Percentiles rank a stretch among this genome's conserved stretches.
phyloP scores from a whole-genome alignment of 352 stramenopile genomes.

The Phytophthora syringae region DNA sequence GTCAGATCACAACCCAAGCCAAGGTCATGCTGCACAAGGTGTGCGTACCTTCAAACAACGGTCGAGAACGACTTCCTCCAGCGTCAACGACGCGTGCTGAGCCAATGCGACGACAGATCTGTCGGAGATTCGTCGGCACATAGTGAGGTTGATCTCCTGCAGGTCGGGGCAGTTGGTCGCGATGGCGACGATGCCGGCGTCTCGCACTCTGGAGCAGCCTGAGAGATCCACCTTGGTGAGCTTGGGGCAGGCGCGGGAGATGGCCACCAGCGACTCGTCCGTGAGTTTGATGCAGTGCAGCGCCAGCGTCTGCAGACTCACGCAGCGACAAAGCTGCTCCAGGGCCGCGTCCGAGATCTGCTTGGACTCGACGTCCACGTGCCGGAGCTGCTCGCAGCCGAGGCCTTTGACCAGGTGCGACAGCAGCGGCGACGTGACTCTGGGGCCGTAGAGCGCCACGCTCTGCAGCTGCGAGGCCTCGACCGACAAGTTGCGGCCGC shows the following conservation, averaged over 20 bases:
- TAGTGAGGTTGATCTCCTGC: conserved; percentile 71
- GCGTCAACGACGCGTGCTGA: conserved; percentile 42
- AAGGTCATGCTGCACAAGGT: neutral
- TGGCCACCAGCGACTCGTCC: conserved; percentile 46
- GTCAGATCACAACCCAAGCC: conserved; percentile 1
- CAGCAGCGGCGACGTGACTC: conserved; percentile 55
- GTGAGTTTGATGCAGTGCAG: conserved; percentile 85
- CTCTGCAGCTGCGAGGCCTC: conserved; percentile 46
- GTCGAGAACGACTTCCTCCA: conserved; percentile 52
- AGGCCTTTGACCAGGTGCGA: conserved; percentile 50
- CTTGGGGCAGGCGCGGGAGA: conserved; percentile 44
- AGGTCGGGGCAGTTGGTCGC: conserved; percentile 57
- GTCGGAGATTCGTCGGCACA: conserved; percentile 84
- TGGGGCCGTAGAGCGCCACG: conserved; percentile 67
- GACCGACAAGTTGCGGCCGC: conserved; percentile 6
- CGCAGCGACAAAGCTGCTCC: conserved; percentile 43
- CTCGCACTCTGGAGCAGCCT: conserved; percentile 76
- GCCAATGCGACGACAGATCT: conserved; percentile 61
- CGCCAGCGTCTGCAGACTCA: conserved; percentile 40
- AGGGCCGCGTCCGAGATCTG: conserved; percentile 62
- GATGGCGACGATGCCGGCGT: conserved; percentile 79
- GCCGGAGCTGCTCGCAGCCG: conserved; percentile 36
- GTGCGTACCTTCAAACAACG: conserved; percentile 68
- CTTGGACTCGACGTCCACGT: conserved; percentile 78
- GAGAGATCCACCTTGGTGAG: conserved; percentile 71